Base-by-base conservation (phyloP, 2,329 filamentous ascomycete species). In the Exophiala sp. region DNA sequence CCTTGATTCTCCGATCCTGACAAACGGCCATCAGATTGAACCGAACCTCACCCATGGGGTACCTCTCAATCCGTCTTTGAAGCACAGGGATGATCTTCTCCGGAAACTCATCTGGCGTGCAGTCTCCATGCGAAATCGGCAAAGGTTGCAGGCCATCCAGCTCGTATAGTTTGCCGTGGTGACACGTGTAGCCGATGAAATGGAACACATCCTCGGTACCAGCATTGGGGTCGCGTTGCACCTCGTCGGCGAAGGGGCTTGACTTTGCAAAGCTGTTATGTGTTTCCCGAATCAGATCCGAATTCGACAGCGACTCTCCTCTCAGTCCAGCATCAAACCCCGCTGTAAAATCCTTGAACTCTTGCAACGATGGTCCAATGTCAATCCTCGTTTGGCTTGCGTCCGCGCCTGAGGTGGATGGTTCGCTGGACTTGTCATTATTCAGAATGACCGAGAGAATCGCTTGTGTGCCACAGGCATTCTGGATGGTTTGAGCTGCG, bases 1-100 rank as follows among this genome's bases (percentile, higher is more conserved):
- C 92, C 45, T 83, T 78, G 42, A 88, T 76, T 40, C 94, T 80
- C 68, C 91, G 76, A 73, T 99, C 94, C 60, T 86, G 80, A 63
- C 92, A 89, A 81, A 96, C 91, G 41, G 92, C 94, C 69, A 99
- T 82, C 50, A 99, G 78, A 71, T 99, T 99, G 78, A 99, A 99
- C 41, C 91, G 82, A 59, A 97, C 96, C 78, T 99, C 94, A 1
- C 84, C 81, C 14, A 83, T 76, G 12, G 91, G 91, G 71, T 99
- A 97, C 52, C 92, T 81, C 56, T 81, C 86, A 63, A 99, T 88
- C 50, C 94, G 83, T 53, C 87, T 79, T 72, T 89, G 88, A 54
- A 99, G 77, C 35, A 97, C 91, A n/a, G 88, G 82, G 59, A 95
- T 89, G 44, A 97, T 87, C 65, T 85, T 87, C 51, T 83, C 76